Conservation (phyloP, 2,329 filamentous ascomycete genomes). For the Microdochium trichocladiopsis region DNA sequence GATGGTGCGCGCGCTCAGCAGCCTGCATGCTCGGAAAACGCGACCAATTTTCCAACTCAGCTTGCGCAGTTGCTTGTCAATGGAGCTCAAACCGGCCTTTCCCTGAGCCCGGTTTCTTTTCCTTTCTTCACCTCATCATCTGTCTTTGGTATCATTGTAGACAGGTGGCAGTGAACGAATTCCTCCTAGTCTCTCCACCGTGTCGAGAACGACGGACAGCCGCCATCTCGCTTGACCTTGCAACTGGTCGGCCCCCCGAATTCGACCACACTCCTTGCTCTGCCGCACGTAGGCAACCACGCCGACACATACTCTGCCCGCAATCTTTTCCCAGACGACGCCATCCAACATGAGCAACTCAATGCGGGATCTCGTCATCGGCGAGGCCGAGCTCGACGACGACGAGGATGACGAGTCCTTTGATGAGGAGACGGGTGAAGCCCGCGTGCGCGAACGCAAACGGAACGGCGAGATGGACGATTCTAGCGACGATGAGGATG, state of each 20-base stretch:
- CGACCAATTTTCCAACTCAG: not conserved
- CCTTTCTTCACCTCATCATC: not conserved
- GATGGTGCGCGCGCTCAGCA: not conserved
- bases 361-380: constrained; percentile 74
- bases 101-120: not conserved
- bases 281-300: not conserved
- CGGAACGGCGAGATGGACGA: constrained; percentile 56
- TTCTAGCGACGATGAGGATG: constrained; percentile 87
- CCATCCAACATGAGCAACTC: constrained; percentile 48
- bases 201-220: too few relatives aligned
- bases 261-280: not conserved
- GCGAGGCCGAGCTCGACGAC: constrained; percentile 77
- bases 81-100: not conserved
- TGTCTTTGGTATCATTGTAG: not conserved
- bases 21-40: not conserved
- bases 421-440: constrained; percentile 66
- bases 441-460: constrained; percentile 34
- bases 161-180: not conserved
- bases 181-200: not conserved
- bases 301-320: not conserved
- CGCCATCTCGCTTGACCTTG: too few relatives aligned
- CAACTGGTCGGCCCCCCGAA: not conserved
- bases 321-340: constrained; percentile 1
- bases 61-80: not conserved
- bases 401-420: constrained; percentile 82